Conservation (phyloP, 768 basidiomycete genomes). For the Tylopilus rubrobrunneus region DNA sequence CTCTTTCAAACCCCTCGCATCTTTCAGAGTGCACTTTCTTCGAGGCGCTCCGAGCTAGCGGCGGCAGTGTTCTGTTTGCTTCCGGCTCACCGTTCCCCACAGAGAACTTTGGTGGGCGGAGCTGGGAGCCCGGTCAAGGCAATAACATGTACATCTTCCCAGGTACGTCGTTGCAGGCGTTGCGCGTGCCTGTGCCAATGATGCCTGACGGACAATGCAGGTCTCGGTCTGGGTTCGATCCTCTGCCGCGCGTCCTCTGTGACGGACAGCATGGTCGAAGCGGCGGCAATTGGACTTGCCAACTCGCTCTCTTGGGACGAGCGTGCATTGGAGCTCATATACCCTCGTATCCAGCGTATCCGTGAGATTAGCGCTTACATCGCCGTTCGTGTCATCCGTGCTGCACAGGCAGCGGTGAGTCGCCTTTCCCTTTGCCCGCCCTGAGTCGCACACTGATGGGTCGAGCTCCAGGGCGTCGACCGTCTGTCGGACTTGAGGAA, state of each 20-base stretch:
- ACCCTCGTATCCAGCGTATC: conserved; percentile 81
- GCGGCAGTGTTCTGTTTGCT: conserved; percentile 80
- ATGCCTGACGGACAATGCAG: conserved; percentile 9
- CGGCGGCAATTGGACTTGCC: conserved; percentile 77
- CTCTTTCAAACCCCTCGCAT: conserved; percentile 85
- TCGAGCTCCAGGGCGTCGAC: conserved; percentile 48
- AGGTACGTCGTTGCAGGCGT: conserved; percentile 32
- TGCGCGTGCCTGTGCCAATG: background rate
- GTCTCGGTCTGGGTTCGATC: conserved; percentile 69
- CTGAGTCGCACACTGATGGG: conserved; percentile 8
- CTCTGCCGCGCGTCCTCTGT: conserved; percentile 63
- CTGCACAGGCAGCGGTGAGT: conserved; percentile 73
- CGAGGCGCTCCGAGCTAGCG: conserved; percentile 67
- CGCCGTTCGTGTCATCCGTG: conserved; percentile 69
- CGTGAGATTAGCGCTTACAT: conserved; percentile 80
- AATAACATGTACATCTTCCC: conserved; percentile 94
- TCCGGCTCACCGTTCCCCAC: conserved; percentile 83
- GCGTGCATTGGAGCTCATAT: conserved; percentile 60
- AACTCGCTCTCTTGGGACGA: conserved; percentile 71
- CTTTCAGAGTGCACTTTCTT: conserved; percentile 78
- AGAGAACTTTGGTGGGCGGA: conserved; percentile 50
- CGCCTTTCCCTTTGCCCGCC: conserved; percentile 9
- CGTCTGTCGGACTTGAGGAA: conserved; percentile 48
- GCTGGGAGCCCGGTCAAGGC: conserved; percentile 79
- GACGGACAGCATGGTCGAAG: conserved; percentile 87